Percentiles rank a stretch among this genome's conserved stretches.
Conservation (phyloP, 192 early-diverging fungal species). For the Umbelopsis sp. region DNA sequence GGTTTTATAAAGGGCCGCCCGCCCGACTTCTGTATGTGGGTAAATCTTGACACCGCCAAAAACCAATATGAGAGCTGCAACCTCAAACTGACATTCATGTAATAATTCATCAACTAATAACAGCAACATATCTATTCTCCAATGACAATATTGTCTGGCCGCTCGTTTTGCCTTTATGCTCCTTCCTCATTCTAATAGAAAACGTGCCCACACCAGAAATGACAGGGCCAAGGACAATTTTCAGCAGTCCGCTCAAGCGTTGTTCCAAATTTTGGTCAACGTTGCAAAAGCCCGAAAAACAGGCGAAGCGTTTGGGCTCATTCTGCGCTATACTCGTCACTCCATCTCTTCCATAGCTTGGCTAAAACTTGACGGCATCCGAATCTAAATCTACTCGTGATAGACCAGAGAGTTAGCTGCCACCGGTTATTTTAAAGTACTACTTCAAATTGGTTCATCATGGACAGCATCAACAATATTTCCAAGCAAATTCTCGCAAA, state of each 20-base stretch:
- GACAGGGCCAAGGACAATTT: neutral
- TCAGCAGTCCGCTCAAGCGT: neutral
- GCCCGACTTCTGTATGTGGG: too few relatives aligned
- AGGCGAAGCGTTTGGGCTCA: neutral
- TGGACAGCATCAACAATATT: conserved; percentile 47
- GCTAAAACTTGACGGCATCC: neutral
- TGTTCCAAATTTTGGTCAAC: neutral
- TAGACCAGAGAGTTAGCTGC: neutral
- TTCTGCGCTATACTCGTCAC: neutral
- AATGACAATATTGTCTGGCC: too few relatives aligned
- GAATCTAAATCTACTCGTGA: neutral
- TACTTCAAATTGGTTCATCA: neutral
- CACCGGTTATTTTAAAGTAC: too few relatives aligned
- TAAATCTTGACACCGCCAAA: too few relatives aligned
- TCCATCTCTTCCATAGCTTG: neutral
- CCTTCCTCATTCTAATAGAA: too few relatives aligned
- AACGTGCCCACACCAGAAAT: too few relatives aligned
- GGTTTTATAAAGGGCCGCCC: too few relatives aligned
- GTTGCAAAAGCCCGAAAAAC: conserved; percentile 8
- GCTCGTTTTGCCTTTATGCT: too few relatives aligned
- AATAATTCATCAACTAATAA: too few relatives aligned
- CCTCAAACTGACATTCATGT: too few relatives aligned
- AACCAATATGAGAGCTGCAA: too few relatives aligned
- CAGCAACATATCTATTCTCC: too few relatives aligned
- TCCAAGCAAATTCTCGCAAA: conserved; percentile 44